phyloP scores from a whole-genome alignment of 148 eudicot species.

The Persicaria maculosa region DNA sequence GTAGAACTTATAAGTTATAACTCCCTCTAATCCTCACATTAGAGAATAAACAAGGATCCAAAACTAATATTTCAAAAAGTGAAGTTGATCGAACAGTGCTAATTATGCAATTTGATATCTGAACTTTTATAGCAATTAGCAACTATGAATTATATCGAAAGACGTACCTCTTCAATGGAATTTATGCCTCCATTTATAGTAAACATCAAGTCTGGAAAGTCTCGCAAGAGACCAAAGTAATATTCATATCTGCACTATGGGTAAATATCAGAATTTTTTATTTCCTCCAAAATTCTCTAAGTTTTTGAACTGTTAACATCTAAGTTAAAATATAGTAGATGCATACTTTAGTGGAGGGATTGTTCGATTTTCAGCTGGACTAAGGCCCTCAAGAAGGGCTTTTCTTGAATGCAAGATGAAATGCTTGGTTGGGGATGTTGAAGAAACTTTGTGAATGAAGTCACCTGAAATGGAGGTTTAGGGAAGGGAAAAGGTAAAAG shows the following conservation, averaged over 20 bases:
- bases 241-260: constrained; percentile 66
- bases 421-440: constrained; percentile 89
- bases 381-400: constrained; percentile 91
- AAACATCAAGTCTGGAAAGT: constrained; percentile 83
- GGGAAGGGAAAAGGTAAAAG: not conserved
- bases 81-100: not conserved
- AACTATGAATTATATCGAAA: constrained; percentile 13
- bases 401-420: constrained; percentile 91
- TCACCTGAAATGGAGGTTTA: constrained; percentile 49
- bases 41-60: not conserved
- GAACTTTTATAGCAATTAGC: too few species aligned
- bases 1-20: not conserved
- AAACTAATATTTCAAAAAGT: not conserved
- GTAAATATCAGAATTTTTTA: not conserved
- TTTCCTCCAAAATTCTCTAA: not conserved
- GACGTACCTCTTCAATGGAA: constrained; percentile 68
- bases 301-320: not conserved
- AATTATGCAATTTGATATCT: not conserved
- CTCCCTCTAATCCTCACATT: not conserved
- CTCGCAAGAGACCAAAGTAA: constrained; percentile 82
- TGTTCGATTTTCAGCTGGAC: constrained; percentile 84
- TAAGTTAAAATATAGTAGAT: not conserved
- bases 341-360: constrained; percentile 92
- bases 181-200: constrained; percentile 94
- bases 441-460: constrained; percentile 85